Evolutionary conservation across 164 flowering plant genomes (phyloP).

Genomic region (Tetrastigma voinierianum): DNA sequence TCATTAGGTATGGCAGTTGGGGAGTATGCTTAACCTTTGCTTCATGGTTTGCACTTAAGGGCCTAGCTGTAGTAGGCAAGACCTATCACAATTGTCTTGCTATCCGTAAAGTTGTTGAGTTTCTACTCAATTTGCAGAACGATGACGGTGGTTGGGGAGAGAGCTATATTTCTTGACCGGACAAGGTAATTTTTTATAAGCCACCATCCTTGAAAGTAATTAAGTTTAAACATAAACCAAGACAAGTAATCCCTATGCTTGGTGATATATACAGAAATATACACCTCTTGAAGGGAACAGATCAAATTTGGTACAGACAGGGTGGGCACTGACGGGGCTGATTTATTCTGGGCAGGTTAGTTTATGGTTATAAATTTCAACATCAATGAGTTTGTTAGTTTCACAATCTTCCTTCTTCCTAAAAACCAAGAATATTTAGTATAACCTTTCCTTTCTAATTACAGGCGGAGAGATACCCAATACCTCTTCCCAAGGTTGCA

Average conservation of each 20-base stretch:
- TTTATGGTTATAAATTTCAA: not conserved
- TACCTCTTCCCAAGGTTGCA: conserved; percentile 36
- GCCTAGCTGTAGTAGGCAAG: conserved; percentile 40
- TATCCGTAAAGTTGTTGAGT: conserved; percentile 38
- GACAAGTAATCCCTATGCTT: not conserved
- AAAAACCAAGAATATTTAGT: no score
- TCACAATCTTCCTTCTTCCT: no score
- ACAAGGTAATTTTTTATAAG: conserved; percentile 34
- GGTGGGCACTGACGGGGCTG: conserved; percentile 60
- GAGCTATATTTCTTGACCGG: conserved; percentile 48
- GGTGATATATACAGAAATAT: conserved; percentile 37
- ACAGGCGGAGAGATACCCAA: conserved; percentile 33
- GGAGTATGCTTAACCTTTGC: conserved; percentile 53
- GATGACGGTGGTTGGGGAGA: conserved; percentile 65
- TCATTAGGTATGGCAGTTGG: conserved; percentile 59
- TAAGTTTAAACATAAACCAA: not conserved
- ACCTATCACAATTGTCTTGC: conserved; percentile 34
- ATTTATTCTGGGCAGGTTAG: conserved; percentile 55
- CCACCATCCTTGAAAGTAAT: no score
- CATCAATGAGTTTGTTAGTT: no score
- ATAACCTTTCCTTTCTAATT: not conserved
- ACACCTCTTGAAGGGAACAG: conserved; percentile 39
- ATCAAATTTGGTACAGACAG: conserved; percentile 57
- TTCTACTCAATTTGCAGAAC: conserved; percentile 33
- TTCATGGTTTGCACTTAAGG: conserved; percentile 43